Evolutionary conservation across 345 rosid species (phyloP).

Genomic region (Corymbia maculata): DNA sequence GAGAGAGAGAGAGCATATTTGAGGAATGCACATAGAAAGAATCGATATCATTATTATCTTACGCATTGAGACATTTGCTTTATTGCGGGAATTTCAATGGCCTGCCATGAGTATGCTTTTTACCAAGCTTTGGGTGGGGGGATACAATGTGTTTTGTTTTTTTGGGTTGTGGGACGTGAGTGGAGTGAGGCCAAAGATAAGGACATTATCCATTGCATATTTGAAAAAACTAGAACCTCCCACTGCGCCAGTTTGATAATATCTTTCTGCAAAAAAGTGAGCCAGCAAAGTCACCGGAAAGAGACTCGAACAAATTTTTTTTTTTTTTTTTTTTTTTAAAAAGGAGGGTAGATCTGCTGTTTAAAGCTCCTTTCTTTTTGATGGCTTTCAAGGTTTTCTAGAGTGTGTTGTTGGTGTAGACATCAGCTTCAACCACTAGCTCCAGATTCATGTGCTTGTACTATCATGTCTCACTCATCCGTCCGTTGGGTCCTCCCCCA

Average conservation of each 20-base stretch:
- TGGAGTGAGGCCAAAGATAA: conserved; percentile 15
- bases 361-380: background rate
- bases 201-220: background rate
- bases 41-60: background rate
- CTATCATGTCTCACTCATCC: background rate
- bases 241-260: background rate
- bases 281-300: background rate
- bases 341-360: background rate
- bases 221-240: background rate
- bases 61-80: background rate
- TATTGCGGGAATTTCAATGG: conserved; percentile 11
- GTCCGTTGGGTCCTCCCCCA: background rate
- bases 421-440: background rate
- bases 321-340: no score
- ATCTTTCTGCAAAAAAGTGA: background rate
- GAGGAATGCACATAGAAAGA: background rate
- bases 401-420: background rate
- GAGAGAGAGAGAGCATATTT: background rate
- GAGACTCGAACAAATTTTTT: background rate
- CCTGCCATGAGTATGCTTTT: conserved; percentile 9
- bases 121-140: background rate
- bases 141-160: background rate
- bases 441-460: background rate
- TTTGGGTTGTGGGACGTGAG: background rate
- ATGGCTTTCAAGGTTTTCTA: background rate